Base-by-base conservation (phyloP, 106 monocot genomes). In the Acorus calamus region DNA sequence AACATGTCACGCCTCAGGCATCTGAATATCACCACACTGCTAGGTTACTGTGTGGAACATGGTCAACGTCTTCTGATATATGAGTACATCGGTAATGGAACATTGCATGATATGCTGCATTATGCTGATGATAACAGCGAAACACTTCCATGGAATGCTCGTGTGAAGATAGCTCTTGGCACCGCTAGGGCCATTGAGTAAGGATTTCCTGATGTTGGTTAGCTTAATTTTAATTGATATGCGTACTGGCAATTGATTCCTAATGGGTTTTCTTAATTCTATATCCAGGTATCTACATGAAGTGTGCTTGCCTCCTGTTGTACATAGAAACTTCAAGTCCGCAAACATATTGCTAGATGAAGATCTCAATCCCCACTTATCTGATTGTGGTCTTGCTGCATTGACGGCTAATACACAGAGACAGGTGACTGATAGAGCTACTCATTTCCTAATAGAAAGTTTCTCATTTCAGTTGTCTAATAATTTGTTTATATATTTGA, bases 151-250 rank as follows among this genome's bases (percentile, higher is more conserved):
- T 94, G 94, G 94, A 90, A 84, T 67, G 67, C 74, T 59, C 86
- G 94, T 52, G 72, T 94, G 8, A 94, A 69, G 63, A 71, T 94
- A 14, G 89, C 94, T 54, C 81, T 94, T 48, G 89, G 94, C 53
- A 82, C 86, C 49, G 89, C 84, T 43, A 75, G 89, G 55, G 86
- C 89, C 78, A 67, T 94, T 13, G 94, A 94, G 89, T 93, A 80
- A 80, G 89, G 56, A 50, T 49, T 56, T 28, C 42, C 11, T 59
- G 8, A 6, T 7, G 47, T 14, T 4, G 47, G 11, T 44, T 2
- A 46, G 46, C 46, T n/a, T 46, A n/a, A 47, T 56, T 11, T 3
- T 7, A 42, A 10, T 5, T n/a, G 52, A 28, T 60, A 7, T 3
- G 52, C 53, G 8, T 55, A 67, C 49, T 41, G 6, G 8, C 28